These are phyloP conservation scores for Vanrija sp. DNA, from an alignment of 1,284 basidiomycete genomes.

Conservation along the genomic window DNA sequence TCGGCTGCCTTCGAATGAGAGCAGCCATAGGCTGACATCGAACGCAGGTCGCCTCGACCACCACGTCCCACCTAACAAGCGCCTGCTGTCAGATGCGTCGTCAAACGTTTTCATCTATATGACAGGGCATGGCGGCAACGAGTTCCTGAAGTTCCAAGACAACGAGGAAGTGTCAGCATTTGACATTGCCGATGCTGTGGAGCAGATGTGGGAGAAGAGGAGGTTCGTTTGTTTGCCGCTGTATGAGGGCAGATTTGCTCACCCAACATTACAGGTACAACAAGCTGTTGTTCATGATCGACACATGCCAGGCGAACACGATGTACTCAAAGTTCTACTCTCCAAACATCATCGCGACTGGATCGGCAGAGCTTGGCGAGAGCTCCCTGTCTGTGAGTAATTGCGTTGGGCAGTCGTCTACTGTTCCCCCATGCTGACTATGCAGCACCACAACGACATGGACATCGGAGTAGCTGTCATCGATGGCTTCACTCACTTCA, in stretches of 20 bases:
- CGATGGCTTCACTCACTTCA: slow-evolving; percentile 88
- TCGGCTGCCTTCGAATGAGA: too few species aligned
- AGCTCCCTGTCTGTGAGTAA: slow-evolving; percentile 84
- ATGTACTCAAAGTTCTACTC: slow-evolving; percentile 94
- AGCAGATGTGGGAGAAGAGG: slow-evolving; percentile 97
- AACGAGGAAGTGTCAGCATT: slow-evolving; percentile 96
- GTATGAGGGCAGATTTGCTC: too few species aligned
- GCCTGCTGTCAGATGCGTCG: slow-evolving; percentile 82
- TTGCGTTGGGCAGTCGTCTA: neutral
- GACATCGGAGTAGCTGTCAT: slow-evolving; percentile 95
- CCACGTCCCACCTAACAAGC: slow-evolving; percentile 79
- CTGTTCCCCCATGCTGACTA: neutral
- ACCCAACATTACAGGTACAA: slow-evolving; percentile 65
- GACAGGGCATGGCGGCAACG: slow-evolving; percentile 96
- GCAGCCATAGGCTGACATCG: slow-evolving; percentile 23
- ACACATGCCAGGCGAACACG: slow-evolving; percentile 96
- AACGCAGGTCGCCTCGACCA: slow-evolving; percentile 61
- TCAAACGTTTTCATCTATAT: slow-evolving; percentile 97
- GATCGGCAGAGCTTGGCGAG: slow-evolving; percentile 80
- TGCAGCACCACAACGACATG: slow-evolving; percentile 81
- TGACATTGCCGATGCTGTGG: slow-evolving; percentile 93
- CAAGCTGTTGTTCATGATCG: slow-evolving; percentile 96
- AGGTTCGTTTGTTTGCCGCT: slow-evolving; percentile 54
- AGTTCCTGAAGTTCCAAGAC: slow-evolving; percentile 99
- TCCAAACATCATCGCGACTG: slow-evolving; percentile 91